Evolutionary conservation across 805 yeast genomes (phyloP), one percentile per base, ranked within the genome.

Genomic region (Trichomonascus vanleenenianus): DNA sequence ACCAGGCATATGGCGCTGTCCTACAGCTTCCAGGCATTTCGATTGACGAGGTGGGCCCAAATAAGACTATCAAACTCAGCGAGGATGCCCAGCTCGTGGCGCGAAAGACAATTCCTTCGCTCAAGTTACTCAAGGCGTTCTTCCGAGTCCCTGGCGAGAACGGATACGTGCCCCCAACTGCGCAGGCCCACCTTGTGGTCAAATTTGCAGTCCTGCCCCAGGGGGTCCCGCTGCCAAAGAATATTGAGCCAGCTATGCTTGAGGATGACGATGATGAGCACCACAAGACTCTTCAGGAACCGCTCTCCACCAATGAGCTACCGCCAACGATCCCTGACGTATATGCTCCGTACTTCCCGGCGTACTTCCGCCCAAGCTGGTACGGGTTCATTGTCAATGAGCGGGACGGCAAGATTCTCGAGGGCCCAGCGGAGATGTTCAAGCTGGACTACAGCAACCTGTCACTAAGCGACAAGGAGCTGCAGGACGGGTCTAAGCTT

Each of bases 141-240:
- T 87, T 87, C 66, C 73, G 75, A 51, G 96, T 91, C 37, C 91
- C 96, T 2, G 97, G 97, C 30, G 97, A 89, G 68, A 60, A 65
- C 12, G 68, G 68, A 27, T 79, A 85, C 25, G 56, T 60, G 16
- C 78, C 88, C 0, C 83, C 96, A 22, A 72, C 75, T 20, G 78
- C 97, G 1, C 74, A 75, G 41, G 79, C 86, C 7, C 89, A 86
- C 63, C 68, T 94, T 48, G 79, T 78, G 27, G 53, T 93, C 19
- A 87, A 89, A 63, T 82, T 84, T 48, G 63, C 85, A 38, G 77
- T 87, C 34, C 79, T 81, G 55, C 85, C 95, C 2, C 80, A 91
- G 5, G 73, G 73, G 34, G 83, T 49, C 30, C 52, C 49, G 35
- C 44, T 50, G 30, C 60, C 62, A 20, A 39, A 39, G 27, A n/a